A percentile compares a stretch with the other conserved stretches of the same genome.
These are phyloP conservation scores for Suillus discolor DNA, from an alignment of 768 basidiomycete genomes.

Conservation along the genomic window DNA sequence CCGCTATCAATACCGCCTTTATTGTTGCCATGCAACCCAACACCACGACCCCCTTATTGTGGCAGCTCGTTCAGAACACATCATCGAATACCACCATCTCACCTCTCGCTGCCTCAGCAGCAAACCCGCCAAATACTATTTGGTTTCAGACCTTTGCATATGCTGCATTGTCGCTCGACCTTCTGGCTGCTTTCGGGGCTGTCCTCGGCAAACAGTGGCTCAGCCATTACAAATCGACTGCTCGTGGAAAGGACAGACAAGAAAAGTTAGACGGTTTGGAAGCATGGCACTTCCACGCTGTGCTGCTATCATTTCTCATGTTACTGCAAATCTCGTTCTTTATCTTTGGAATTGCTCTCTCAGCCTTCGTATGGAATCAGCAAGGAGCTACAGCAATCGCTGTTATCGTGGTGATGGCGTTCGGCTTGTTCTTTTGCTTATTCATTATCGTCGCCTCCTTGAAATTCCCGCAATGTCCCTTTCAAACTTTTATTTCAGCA, in stretches of 20 bases:
- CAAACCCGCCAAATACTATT: background rate
- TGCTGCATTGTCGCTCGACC: constrained; percentile 19
- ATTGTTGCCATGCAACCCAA: constrained; percentile 2
- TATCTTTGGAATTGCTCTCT: background rate
- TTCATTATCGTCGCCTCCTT: background rate
- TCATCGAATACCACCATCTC: background rate
- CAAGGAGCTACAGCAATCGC: background rate
- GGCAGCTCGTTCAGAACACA: constrained; percentile 6
- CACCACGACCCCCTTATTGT: constrained; percentile 7
- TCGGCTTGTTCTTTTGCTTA: background rate
- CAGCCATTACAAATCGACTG: constrained; percentile 14
- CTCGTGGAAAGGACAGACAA: background rate
- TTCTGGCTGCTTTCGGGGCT: constrained; percentile 16
- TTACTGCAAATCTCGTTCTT: constrained; percentile 13
- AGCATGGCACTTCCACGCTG: background rate
- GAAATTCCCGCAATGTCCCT: background rate
- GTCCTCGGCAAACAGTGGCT: constrained; percentile 18
- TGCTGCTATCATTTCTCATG: background rate
- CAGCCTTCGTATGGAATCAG: constrained; percentile 1
- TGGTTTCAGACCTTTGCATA: constrained; percentile 21
- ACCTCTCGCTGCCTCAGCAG: background rate
- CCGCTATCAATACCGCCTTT: constrained; percentile 7
- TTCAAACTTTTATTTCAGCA: background rate
- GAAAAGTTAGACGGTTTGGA: background rate
- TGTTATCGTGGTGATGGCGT: background rate